Conservation (phyloP, 1,139 yeast species). For the Debaryomyces sp. region DNA sequence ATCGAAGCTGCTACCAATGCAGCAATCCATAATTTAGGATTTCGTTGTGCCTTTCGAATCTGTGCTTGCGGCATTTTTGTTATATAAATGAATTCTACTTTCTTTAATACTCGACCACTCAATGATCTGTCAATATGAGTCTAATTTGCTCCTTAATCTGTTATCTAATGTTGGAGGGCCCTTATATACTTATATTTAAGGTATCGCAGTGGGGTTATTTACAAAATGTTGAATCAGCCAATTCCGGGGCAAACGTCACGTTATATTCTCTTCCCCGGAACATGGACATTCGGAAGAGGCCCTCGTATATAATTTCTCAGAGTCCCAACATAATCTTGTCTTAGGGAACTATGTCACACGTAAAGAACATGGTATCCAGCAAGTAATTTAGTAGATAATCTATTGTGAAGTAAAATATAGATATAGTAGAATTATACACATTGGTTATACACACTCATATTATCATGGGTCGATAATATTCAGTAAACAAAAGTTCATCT, state of each 20-base stretch:
- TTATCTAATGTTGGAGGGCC: neutral
- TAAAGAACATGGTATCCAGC: neutral
- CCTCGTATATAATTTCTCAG: neutral
- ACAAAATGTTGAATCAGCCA: constrained; percentile 3
- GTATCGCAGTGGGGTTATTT: constrained; percentile 1
- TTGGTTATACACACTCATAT: neutral
- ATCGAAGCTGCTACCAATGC: constrained; percentile 43
- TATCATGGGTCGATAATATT: constrained; percentile 3
- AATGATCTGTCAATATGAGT: neutral
- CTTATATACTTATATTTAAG: neutral
- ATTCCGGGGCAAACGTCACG: neutral
- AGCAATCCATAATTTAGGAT: constrained; percentile 37
- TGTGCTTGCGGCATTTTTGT: constrained; percentile 2
- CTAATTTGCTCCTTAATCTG: neutral
- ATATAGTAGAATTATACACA: neutral
- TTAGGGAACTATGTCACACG: neutral
- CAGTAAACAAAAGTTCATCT: constrained; percentile 54
- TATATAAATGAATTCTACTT: neutral
- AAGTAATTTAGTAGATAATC: neutral
- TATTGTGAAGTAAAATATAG: neutral
- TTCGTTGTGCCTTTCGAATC: constrained; percentile 20
- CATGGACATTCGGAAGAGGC: neutral
- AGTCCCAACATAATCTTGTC: neutral
- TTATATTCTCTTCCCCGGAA: neutral
- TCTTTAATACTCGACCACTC: neutral